Evolutionary conservation across 257 asterid genomes (phyloP).

Genomic region (Verbascum thapsus): DNA sequence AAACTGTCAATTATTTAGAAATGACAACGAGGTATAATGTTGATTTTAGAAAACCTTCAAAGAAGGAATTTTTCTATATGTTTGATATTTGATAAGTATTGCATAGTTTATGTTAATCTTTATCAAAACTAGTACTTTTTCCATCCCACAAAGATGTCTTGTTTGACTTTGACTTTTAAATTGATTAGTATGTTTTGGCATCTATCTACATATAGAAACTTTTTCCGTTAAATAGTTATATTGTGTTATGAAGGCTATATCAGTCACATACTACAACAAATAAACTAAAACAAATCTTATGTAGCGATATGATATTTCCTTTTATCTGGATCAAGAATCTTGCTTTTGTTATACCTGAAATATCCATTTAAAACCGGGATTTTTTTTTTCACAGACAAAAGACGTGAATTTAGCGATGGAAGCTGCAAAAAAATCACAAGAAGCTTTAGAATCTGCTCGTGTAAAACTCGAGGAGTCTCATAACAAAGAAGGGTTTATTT

Average conservation of each 20-base stretch:
- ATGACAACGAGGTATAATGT: background rate
- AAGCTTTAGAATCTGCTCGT: constrained; percentile 62
- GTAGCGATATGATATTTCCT: too few relatives aligned
- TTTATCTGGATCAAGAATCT: background rate
- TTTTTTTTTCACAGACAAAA: constrained; percentile 61
- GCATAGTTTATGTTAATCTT: background rate
- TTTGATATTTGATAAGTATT: background rate
- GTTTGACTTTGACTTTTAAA: too few relatives aligned
- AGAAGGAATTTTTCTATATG: background rate
- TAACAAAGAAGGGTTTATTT: constrained; percentile 55
- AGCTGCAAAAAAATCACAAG: constrained; percentile 71
- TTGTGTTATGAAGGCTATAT: too few relatives aligned
- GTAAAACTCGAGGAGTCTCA: constrained; percentile 49
- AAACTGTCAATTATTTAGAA: background rate
- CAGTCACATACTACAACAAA: too few relatives aligned
- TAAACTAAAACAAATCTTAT: too few relatives aligned
- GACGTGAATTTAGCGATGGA: constrained; percentile 84
- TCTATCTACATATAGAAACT: too few relatives aligned
- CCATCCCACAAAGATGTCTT: too few relatives aligned
- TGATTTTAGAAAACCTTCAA: background rate
- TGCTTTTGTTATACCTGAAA: constrained; percentile 8
- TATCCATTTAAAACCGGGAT: constrained; percentile 16
- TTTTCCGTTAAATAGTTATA: too few relatives aligned
- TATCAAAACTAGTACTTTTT: too few relatives aligned
- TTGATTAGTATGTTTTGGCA: too few relatives aligned